phyloP scores from a whole-genome alignment of 2,329 filamentous ascomycete genomes.

The Gnomoniopsis sp. region DNA sequence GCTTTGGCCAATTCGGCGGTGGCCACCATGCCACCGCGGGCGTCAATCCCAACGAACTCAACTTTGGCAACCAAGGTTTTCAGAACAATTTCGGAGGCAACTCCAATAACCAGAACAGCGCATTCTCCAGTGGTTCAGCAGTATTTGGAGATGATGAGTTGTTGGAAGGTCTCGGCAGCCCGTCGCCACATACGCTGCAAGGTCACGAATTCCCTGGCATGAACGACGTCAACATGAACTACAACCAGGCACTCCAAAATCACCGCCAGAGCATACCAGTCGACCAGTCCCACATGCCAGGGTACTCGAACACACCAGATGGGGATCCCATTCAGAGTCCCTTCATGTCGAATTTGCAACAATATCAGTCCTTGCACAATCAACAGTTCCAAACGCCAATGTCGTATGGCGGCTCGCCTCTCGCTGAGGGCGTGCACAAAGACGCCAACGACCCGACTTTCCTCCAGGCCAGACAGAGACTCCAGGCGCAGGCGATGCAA shows the following conservation, averaged over 20 bases:
- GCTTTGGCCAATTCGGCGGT: constrained; percentile 54
- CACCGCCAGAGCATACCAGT: constrained; percentile 60
- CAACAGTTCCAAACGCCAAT: constrained; percentile 40
- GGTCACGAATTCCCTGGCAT: constrained; percentile 56
- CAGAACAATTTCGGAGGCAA: constrained; percentile 57
- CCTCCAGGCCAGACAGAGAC: constrained; percentile 54
- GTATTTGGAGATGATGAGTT: constrained; percentile 87
- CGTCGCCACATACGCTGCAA: constrained; percentile 48
- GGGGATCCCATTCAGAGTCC: constrained; percentile 90
- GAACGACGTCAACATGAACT: constrained; percentile 55
- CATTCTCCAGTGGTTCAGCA: constrained; percentile 74
- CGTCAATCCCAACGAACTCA: constrained; percentile 82
- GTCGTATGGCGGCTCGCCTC: constrained; percentile 48
- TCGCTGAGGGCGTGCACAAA: constrained; percentile 46
- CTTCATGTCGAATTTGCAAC: constrained; percentile 73
- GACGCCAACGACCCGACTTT: constrained; percentile 52
- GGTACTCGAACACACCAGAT: constrained; percentile 89
- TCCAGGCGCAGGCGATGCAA: constrained; percentile 60
- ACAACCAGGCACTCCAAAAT: constrained; percentile 49
- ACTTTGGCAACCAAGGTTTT: constrained; percentile 56
- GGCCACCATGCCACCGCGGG: constrained; percentile 48
- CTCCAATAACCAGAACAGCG: constrained; percentile 58
- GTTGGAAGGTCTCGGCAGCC: constrained; percentile 65
- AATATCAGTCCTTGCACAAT: constrained; percentile 67
- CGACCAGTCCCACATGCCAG: constrained; percentile 67